phyloP scores from a whole-genome alignment of 169 alveolate species.

The Plasmodium chabaudi region DNA sequence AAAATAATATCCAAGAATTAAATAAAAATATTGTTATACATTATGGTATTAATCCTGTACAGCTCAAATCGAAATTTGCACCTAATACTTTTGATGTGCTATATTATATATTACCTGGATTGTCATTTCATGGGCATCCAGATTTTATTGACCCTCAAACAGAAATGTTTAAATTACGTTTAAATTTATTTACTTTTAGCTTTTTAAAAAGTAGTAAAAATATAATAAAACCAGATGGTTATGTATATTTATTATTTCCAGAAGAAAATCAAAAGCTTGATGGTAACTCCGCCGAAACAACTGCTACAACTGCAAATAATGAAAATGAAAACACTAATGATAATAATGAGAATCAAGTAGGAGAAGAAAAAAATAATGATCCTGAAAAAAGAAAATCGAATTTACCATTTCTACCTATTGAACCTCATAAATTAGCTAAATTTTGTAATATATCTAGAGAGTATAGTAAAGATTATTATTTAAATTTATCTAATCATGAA shows the following conservation, averaged over 20 bases:
- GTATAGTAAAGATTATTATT: slow-evolving; percentile 43
- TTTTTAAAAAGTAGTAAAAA: slow-evolving; percentile 77
- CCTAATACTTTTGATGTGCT: slow-evolving; percentile 77
- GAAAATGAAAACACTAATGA: slow-evolving; percentile 2
- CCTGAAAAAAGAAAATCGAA: slow-evolving; percentile 1
- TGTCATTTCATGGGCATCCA: slow-evolving; percentile 78
- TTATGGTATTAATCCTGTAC: slow-evolving; percentile 81
- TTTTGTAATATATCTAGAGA: slow-evolving; percentile 75
- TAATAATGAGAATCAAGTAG: not conserved
- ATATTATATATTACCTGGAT: slow-evolving; percentile 74
- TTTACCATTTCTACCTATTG: slow-evolving; percentile 73
- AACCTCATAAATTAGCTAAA: slow-evolving; percentile 77
- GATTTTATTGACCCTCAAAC: slow-evolving; percentile 77
- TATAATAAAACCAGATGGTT: slow-evolving; percentile 74
- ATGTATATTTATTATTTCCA: slow-evolving; percentile 77
- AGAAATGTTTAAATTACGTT: slow-evolving; percentile 79
- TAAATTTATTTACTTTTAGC: slow-evolving; percentile 81
- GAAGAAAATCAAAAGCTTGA: slow-evolving; percentile 11
- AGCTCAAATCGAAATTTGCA: slow-evolving; percentile 62
- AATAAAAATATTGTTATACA: slow-evolving; percentile 69
- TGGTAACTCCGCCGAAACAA: not conserved
- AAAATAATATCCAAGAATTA: slow-evolving; percentile 47
- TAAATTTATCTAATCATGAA: slow-evolving; percentile 27
- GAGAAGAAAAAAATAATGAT: not conserved
- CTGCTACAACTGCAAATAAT: not conserved